Percentiles rank a stretch among this genome's conserved stretches.
These are phyloP conservation scores for Adansonia madagascariensis DNA, from an alignment of 441 rosid genomes.

Conservation along the genomic window DNA sequence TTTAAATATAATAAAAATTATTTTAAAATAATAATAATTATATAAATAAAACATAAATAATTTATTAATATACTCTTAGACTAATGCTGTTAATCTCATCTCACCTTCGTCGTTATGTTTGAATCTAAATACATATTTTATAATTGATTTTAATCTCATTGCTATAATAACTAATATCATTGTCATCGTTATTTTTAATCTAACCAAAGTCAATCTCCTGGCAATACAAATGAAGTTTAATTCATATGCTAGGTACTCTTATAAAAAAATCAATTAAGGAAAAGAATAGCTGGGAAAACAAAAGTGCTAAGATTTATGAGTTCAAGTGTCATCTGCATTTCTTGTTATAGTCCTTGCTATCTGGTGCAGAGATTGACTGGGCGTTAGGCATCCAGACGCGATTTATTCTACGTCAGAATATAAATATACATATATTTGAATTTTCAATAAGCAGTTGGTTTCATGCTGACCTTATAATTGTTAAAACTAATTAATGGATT, in stretches of 20 bases:
- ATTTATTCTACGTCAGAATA: background rate
- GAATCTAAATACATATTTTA: no score
- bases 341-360: background rate
- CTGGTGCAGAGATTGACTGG: constrained; percentile 3
- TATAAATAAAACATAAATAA: no score
- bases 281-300: background rate
- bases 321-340: background rate
- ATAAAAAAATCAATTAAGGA: background rate
- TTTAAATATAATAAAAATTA: no score
- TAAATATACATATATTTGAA: background rate
- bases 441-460: background rate
- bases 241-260: background rate
- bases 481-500: constrained; percentile 1
- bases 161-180: no score
- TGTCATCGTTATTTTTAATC: no score
- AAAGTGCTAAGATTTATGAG: background rate
- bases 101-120: no score
- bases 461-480: background rate
- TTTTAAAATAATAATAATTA: no score
- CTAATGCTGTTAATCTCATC: no score
- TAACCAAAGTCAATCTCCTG: no score
- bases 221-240: no score
- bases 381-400: background rate
- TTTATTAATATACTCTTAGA: no score
- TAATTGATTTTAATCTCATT: no score